These are phyloP conservation scores for Trichaptum fuscoviolaceum DNA, from an alignment of 768 basidiomycete species.

Conservation along the genomic window DNA sequence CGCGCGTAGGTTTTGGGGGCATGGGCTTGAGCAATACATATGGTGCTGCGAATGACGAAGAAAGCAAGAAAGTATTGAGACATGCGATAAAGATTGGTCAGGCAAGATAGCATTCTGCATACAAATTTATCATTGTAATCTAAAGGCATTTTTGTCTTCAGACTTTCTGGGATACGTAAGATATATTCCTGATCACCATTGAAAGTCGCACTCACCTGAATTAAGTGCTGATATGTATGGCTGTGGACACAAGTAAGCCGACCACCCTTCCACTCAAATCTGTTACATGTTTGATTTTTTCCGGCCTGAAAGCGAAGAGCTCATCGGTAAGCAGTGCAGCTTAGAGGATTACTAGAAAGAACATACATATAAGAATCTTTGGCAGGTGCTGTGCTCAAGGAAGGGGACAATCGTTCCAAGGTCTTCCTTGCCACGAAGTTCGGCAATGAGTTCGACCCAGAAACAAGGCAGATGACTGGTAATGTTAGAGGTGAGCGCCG, in stretches of 20 bases:
- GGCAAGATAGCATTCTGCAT: not conserved
- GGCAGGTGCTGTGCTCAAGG: conserved; percentile 9
- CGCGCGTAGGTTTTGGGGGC: conserved; percentile 7
- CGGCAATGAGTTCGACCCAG: conserved; percentile 8
- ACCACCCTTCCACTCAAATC: not conserved
- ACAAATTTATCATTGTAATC: not conserved
- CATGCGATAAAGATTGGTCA: conserved; percentile 11
- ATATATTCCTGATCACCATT: not conserved
- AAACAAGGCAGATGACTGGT: conserved; percentile 2
- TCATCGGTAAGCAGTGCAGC: conserved; percentile 5
- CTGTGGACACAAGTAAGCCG: conserved; percentile 9
- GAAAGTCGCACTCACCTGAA: not conserved
- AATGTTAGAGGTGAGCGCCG: conserved; percentile 5
- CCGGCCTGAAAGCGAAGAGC: conserved; percentile 4
- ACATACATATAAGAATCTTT: not conserved
- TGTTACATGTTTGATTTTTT: not conserved
- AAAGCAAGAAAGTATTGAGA: conserved; percentile 10
- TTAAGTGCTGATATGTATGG: conserved; percentile 10
- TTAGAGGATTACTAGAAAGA: not conserved
- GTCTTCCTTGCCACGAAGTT: conserved; percentile 12
- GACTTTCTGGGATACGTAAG: conserved; percentile 11
- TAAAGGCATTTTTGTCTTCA: too few species aligned
- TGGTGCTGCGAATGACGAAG: conserved; percentile 9
- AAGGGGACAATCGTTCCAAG: conserved; percentile 10
- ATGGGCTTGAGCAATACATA: conserved; percentile 11